Conservation (phyloP, 2,329 filamentous ascomycete species). For the Ophiostoma ips region DNA sequence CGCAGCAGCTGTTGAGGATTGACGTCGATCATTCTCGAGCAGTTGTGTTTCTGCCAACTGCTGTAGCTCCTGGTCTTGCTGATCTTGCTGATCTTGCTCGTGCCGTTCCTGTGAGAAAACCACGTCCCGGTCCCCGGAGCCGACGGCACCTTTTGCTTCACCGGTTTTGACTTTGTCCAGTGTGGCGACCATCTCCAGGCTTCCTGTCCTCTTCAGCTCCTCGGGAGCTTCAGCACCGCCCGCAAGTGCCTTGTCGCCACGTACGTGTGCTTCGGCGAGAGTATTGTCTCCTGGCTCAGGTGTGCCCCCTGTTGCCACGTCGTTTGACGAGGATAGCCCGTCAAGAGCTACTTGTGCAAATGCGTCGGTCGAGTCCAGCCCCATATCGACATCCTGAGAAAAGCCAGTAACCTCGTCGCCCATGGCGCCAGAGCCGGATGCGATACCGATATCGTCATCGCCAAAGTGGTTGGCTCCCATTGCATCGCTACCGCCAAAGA, state of each 20-base stretch:
- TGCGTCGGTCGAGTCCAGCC: constrained; percentile 26
- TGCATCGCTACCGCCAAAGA: constrained; percentile 70
- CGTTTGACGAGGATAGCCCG: not conserved
- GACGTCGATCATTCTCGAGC: not conserved
- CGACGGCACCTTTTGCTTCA: not conserved
- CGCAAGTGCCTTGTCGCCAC: not conserved
- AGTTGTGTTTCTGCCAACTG: constrained; percentile 5
- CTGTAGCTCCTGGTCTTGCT: constrained; percentile 6
- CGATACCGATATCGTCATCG: constrained; percentile 51
- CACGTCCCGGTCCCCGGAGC: too few relatives aligned
- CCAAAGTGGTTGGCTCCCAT: constrained; percentile 50
- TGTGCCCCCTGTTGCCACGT: too few relatives aligned
- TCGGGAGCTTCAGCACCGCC: too few relatives aligned
- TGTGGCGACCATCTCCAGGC: not conserved
- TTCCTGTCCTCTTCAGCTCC: not conserved
- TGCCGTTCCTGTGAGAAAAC: constrained; percentile 2
- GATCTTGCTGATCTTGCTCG: constrained; percentile 4
- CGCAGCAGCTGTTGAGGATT: not conserved
- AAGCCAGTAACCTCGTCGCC: constrained; percentile 6
- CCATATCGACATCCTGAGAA: constrained; percentile 20
- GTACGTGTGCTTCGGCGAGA: not conserved
- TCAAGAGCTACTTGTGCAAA: not conserved
- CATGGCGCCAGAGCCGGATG: constrained; percentile 24
- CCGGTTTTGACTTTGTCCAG: too few relatives aligned
- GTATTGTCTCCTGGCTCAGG: not conserved